A percentile compares a stretch with the other conserved stretches of the same genome.
phyloP scores from a whole-genome alignment of 2,329 filamentous ascomycete species.

The Xylariaceae sp. region DNA sequence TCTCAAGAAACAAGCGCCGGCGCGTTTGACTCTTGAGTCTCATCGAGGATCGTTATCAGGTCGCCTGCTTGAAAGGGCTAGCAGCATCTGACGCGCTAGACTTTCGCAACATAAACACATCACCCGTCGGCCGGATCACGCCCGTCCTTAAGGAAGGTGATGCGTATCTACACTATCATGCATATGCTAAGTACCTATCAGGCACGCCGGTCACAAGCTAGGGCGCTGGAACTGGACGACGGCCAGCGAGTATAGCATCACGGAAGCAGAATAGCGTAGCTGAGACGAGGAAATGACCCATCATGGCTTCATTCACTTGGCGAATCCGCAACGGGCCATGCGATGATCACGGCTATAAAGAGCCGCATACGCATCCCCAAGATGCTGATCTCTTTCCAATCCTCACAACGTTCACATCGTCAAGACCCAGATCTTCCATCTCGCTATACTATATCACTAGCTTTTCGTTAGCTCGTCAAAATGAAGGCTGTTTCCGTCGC shows the following conservation, averaged over 20 bases:
- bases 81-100: slow-evolving; percentile 5
- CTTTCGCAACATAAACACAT: slow-evolving; percentile 2
- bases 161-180: not conserved
- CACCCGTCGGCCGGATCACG: not conserved
- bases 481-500: not conserved
- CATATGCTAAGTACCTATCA: not conserved
- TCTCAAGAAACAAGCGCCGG: not conserved
- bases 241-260: not conserved
- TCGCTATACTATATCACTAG: not conserved
- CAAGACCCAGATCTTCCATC: slow-evolving; percentile 3
- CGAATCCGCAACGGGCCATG: not conserved
- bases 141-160: slow-evolving; percentile 20
- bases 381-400: slow-evolving; percentile 9
- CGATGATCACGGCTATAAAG: slow-evolving; percentile 17
- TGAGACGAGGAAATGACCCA: not conserved
- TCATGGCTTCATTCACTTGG: not conserved
- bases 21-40: not conserved
- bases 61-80: slow-evolving; percentile 15
- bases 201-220: not conserved
- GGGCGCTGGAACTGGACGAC: not conserved
- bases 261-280: not conserved
- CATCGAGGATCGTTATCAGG: not conserved
- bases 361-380: not conserved
- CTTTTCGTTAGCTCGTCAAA: not conserved
- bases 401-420: slow-evolving; percentile 6